phyloP scores from a whole-genome alignment of 2,329 filamentous ascomycete genomes.

The Escovopsis weberi region DNA sequence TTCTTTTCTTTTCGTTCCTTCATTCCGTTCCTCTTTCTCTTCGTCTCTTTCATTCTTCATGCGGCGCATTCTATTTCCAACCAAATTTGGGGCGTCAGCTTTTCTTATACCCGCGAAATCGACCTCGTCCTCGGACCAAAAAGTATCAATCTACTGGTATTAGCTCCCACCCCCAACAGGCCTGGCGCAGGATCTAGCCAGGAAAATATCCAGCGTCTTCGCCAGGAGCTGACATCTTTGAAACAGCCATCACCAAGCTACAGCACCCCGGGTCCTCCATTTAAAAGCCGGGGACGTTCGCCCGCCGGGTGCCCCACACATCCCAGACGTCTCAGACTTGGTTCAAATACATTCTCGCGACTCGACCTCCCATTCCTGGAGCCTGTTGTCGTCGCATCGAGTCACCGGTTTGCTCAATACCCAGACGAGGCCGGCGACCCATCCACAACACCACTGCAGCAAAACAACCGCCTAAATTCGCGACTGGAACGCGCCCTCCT shows the following conservation, averaged over 20 bases:
- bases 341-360: not conserved
- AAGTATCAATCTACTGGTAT: no score
- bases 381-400: not conserved
- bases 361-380: not conserved
- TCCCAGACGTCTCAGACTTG: constrained; percentile 1
- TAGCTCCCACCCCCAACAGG: not conserved
- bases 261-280: not conserved
- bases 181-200: not conserved
- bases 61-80: no score
- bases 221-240: not conserved
- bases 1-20: not conserved
- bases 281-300: not conserved
- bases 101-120: no score
- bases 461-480: not conserved
- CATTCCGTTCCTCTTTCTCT: not conserved
- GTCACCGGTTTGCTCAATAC: not conserved
- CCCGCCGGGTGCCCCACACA: not conserved
- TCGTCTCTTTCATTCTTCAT: no score
- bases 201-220: not conserved
- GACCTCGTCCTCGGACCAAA: no score
- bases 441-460: not conserved
- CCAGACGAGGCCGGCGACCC: not conserved
- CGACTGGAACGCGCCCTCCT: not conserved
- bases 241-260: not conserved
- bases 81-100: no score